These are phyloP conservation scores for Talaromyces sp. DNA, from an alignment of 2,329 filamentous ascomycete species.

Conservation along the genomic window DNA sequence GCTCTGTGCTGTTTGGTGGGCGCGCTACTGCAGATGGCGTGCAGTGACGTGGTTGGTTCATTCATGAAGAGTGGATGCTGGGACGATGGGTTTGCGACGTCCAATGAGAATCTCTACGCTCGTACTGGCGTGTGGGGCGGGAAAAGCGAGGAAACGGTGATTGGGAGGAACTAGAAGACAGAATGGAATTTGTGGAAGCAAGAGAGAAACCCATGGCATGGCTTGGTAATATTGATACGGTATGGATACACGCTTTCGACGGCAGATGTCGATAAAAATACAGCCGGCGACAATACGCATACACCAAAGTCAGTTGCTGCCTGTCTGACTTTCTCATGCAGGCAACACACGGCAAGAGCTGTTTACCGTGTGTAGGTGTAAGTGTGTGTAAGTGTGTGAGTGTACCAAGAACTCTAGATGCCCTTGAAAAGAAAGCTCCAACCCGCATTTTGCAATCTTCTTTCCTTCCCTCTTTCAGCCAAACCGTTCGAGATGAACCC, in stretches of 20 bases:
- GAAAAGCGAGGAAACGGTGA: neutral
- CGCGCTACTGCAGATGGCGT: neutral
- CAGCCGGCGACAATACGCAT: neutral
- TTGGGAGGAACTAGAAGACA: slow-evolving; percentile 4
- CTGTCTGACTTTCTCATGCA: neutral
- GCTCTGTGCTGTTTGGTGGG: neutral
- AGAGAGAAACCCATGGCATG: slow-evolving; percentile 3
- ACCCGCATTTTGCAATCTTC: neutral
- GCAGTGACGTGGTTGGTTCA: slow-evolving; percentile 13
- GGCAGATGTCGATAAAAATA: neutral
- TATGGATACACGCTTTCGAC: neutral
- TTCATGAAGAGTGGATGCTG: neutral
- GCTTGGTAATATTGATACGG: neutral
- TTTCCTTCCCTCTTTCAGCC: neutral
- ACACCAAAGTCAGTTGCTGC: slow-evolving; percentile 1
- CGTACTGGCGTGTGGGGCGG: neutral
- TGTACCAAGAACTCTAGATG: neutral
- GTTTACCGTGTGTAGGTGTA: neutral
- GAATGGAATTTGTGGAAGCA: slow-evolving; percentile 1
- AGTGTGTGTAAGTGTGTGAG: neutral
- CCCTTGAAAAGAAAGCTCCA: neutral
- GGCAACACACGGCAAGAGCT: neutral
- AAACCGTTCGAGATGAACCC: slow-evolving; percentile 9
- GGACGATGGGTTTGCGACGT: neutral
- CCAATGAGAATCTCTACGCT: neutral